A percentile compares a stretch with the other conserved stretches of the same genome.
Conservation (phyloP, 2,329 filamentous ascomycete genomes). For the Colletotrichum sp. region DNA sequence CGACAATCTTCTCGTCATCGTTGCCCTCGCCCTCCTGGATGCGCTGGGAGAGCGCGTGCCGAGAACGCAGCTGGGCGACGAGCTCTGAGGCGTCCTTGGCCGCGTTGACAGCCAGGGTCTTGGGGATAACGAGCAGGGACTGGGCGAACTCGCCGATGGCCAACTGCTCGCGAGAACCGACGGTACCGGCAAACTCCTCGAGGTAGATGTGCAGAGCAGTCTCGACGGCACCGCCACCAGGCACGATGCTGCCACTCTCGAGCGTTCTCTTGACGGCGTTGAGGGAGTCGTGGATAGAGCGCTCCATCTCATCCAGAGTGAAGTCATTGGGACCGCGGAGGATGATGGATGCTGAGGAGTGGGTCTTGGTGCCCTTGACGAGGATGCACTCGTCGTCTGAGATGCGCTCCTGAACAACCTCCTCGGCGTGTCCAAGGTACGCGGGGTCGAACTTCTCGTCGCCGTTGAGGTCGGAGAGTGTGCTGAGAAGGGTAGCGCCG, state of each 20-base stretch:
- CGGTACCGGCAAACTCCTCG: conserved; percentile 97
- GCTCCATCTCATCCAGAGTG: conserved; percentile 98
- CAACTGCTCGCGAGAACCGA: conserved; percentile 95
- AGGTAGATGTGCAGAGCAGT: conserved; percentile 99
- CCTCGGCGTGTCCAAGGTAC: conserved; percentile 88
- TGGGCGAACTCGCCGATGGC: conserved; percentile 98
- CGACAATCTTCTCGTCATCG: conserved; percentile 87
- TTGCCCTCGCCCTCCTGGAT: conserved; percentile 83
- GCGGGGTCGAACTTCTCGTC: conserved; percentile 96
- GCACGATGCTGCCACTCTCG: conserved; percentile 95
- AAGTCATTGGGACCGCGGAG: conserved; percentile 96
- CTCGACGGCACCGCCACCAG: conserved; percentile 94
- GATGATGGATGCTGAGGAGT: conserved; percentile 94
- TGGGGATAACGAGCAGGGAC: conserved; percentile 91
- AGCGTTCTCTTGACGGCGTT: conserved; percentile 97
- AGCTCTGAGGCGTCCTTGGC: conserved; percentile 96
- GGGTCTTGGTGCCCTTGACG: conserved; percentile 92
- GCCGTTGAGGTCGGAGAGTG: conserved; percentile 93
- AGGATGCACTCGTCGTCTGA: conserved; percentile 99
- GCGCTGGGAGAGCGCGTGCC: conserved; percentile 93
- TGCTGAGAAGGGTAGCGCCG: conserved; percentile 90
- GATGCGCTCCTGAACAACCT: conserved; percentile 97
- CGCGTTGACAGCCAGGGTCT: conserved; percentile 95
- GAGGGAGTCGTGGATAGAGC: conserved; percentile 94
- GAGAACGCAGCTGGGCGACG: conserved; percentile 90